Evolutionary conservation across 257 asterid genomes (phyloP), one percentile per base, ranked within the genome.

Genomic region (Apocynum venetum): DNA sequence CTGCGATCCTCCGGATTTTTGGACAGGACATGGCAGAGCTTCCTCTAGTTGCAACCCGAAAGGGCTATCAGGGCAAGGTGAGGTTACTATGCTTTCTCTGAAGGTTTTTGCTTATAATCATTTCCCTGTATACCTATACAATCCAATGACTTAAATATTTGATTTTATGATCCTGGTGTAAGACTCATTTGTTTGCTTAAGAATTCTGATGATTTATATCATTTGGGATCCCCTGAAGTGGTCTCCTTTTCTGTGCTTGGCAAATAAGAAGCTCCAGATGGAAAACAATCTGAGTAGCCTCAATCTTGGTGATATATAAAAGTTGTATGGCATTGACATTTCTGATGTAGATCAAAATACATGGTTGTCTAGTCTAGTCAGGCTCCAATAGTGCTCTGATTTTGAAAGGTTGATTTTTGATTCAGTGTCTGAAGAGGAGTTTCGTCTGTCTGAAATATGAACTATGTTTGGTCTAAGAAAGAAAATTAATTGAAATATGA

Each of bases 11-110:
- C 75, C 89, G 99, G 77, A 84, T 96, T 79, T 96, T 96, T 76
- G 99, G 99, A 79, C 88, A 90, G 87, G 97, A 93, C 76, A 79
- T 88, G 38, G 99, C 99, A 47, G 99, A 96, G 80, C 94, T 96
- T 77, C 99, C 99, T 73, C 83, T 93, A 85, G 99, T 91, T 78
- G 99, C 99, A 72, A 96, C 98, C 15, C 91, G 92, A 51, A 84
- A 64, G 48, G 91, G 89, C 73, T 76, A 84, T 80, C 97, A 93
- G 84, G 92, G 97, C 78, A 96, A 93, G 94, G 99, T 90, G 82
- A 82, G 87, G 78, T 76, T 38, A 59, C 20, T 70, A 44, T 61
- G 64, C 47, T 71, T 35, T 63, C 31, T 79, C 47, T 63, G 13
- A 9, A 12, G 51, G 49, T 40, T 56, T 17, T 40, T 47, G 40